A percentile compares a stretch with the other conserved stretches of the same genome.
Conservation (phyloP, 306 rosid species). For the Bauhinia variegata region DNA sequence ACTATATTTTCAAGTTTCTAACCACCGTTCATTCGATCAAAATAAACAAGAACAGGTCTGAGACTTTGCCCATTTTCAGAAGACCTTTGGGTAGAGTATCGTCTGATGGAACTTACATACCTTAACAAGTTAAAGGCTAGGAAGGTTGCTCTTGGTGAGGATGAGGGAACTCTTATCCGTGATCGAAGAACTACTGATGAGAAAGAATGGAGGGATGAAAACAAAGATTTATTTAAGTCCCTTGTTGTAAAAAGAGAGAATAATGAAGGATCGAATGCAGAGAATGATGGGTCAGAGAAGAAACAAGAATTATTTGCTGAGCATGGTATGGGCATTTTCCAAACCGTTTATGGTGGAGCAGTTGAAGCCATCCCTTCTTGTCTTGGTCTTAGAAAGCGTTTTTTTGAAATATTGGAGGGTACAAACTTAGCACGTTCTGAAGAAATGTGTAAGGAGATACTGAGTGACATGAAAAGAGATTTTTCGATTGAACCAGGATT, state of each 20-base stretch:
- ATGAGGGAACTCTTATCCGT: constrained; percentile 62
- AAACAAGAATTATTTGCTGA: constrained; percentile 56
- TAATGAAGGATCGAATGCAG: constrained; percentile 38
- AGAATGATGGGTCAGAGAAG: constrained; percentile 44
- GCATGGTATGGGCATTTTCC: constrained; percentile 58
- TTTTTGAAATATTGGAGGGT: constrained; percentile 84
- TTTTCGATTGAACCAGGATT: constrained; percentile 68
- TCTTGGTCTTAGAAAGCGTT: constrained; percentile 65
- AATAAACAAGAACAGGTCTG: too few relatives aligned
- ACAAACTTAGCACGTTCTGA: constrained; percentile 64
- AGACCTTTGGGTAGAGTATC: constrained; percentile 94
- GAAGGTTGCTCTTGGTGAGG: constrained; percentile 94
- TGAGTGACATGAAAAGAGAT: constrained; percentile 70
- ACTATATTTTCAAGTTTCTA: too few relatives aligned
- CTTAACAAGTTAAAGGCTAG: constrained; percentile 82
- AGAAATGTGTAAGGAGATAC: constrained; percentile 63
- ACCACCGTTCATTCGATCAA: too few relatives aligned
- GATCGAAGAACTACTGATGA: constrained; percentile 51
- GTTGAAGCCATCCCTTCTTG: constrained; percentile 77
- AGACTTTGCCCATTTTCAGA: constrained; percentile 77
- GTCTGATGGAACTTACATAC: constrained; percentile 91
- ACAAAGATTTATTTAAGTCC: constrained; percentile 75
- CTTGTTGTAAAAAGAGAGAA: constrained; percentile 48
- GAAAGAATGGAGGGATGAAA: constrained; percentile 79
- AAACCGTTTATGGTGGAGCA: constrained; percentile 67